Evolutionary conservation across 345 rosid species (phyloP), one percentile per base, ranked within the genome.

Genomic region (Ricinus communis): DNA sequence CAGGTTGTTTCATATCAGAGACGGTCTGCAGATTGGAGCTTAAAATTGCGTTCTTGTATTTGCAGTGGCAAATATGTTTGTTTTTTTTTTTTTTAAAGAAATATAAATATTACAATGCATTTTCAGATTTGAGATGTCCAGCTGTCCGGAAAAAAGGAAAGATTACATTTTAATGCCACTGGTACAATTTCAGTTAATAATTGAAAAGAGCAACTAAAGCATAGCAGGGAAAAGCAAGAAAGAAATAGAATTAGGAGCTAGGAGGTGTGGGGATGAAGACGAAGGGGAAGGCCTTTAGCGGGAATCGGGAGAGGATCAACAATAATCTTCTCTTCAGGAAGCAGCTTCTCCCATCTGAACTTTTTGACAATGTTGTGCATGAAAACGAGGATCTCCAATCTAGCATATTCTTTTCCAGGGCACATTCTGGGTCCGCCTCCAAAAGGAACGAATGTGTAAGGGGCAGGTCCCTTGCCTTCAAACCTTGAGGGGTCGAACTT

Each of bases 321-420:
- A 18, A 60, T 33, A 18, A 60, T 33, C 22, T 38, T 60, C 45
- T 60, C 65, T 0, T 60, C n/a, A n/a, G 65, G 65, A 33, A 60
- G 65, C 27, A 60, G 65, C 65, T 60, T 60, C 46, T 60, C 65
- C 65, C 65, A 60, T 8, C n/a, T 60, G 65, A 60, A 60, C 27
- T 33, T 60, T 21, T 31, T 60, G 14, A 60, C 65, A 3, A 60
- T 11, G 43, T 60, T 60, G 65, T 60, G 65, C 65, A 60, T 33
- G 65, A 60, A 60, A 60, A 60, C 65, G 24, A 60, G 65, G 8
- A 60, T 60, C 10, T 60, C 65, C 24, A 60, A 0, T 36, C 65
- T 36, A 38, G 65, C 65, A 60, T 60, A 60, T 33, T 60, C 65
- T 33, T 60, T 60, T 1, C 65, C 65, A 18, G 65, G 65, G 65